Percentiles rank a stretch among this genome's conserved stretches.
Evolutionary conservation across 2,329 filamentous ascomycete species (phyloP).

Genomic region (Fusarium longipes): DNA sequence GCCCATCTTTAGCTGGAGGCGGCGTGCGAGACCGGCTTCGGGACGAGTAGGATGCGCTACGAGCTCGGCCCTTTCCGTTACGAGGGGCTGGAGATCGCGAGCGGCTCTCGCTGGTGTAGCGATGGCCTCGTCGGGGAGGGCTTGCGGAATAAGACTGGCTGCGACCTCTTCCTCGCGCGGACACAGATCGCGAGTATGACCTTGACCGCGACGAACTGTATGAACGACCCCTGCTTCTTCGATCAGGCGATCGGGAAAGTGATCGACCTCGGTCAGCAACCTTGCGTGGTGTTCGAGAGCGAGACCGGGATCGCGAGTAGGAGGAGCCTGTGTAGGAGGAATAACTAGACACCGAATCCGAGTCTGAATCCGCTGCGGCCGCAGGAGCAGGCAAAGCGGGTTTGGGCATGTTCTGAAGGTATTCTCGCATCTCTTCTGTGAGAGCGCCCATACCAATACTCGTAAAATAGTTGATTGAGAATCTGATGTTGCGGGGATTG

Average conservation of each 20-base stretch:
- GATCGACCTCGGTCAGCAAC: conserved; percentile 45
- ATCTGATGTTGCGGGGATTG: conserved; percentile 88
- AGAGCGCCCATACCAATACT: conserved; percentile 95
- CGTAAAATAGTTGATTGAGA: conserved; percentile 99
- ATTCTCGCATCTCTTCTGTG: conserved; percentile 94
- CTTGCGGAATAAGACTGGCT: conserved; percentile 48
- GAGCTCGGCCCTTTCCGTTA: conserved; percentile 41
- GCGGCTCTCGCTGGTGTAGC: conserved; percentile 42
- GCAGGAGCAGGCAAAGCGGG: conserved; percentile 77
- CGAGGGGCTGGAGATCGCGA: conserved; percentile 49
- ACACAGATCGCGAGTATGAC: conserved; percentile 59
- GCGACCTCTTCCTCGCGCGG: conserved; percentile 38
- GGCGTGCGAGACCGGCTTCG: conserved; percentile 49
- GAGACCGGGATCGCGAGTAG: conserved; percentile 64
- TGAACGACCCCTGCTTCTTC: conserved; percentile 42
- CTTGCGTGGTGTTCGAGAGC: conserved; percentile 54
- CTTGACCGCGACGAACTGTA: conserved; percentile 54
- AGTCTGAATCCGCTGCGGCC: conserved; percentile 67
- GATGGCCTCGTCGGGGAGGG: conserved; percentile 45
- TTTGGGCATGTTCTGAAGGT: conserved; percentile 89
- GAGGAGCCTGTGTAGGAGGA: conserved; percentile 77
- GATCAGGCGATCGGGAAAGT: conserved; percentile 46
- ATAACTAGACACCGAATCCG: conserved; percentile 81
- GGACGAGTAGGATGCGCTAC: conserved; percentile 49
- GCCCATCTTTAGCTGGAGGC: conserved; percentile 32